Evolutionary conservation across 2,329 filamentous ascomycete species (phyloP).

Genomic region (Sarocladiaceae sp.): DNA sequence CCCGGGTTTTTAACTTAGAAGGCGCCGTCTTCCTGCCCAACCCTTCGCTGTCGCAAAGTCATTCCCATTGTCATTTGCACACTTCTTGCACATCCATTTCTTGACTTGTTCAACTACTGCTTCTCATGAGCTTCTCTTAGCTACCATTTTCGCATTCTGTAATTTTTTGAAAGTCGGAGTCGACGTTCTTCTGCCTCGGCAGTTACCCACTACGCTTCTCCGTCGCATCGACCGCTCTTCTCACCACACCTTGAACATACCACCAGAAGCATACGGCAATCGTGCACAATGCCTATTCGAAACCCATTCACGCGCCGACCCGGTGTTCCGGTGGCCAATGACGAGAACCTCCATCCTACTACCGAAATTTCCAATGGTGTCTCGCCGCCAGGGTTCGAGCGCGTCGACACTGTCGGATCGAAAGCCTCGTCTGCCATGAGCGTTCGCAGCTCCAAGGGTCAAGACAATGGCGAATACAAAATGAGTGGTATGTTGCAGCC

Average conservation of each 20-base stretch:
- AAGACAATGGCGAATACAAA: conserved; percentile 70
- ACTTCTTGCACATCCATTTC: neutral
- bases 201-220: neutral
- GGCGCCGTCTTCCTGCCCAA: neutral
- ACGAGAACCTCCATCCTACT: conserved; percentile 50
- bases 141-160: neutral
- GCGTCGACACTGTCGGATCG: conserved; percentile 58
- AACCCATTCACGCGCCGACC: conserved; percentile 66
- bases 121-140: neutral
- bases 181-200: neutral
- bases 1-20: neutral
- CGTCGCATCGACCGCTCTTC: too few species aligned
- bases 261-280: conserved; percentile 19
- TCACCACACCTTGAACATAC: conserved; percentile 3
- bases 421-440: conserved; percentile 59
- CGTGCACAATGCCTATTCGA: conserved; percentile 61
- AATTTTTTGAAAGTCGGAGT: too few species aligned
- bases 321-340: conserved; percentile 38
- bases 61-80: neutral
- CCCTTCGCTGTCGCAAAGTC: neutral
- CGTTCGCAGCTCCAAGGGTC: conserved; percentile 55
- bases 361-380: conserved; percentile 15
- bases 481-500: conserved; percentile 63
- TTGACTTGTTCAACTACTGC: neutral
- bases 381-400: conserved; percentile 46